phyloP scores from a whole-genome alignment of 1,284 basidiomycete genomes.

The Trichosporon coremiiforme region DNA sequence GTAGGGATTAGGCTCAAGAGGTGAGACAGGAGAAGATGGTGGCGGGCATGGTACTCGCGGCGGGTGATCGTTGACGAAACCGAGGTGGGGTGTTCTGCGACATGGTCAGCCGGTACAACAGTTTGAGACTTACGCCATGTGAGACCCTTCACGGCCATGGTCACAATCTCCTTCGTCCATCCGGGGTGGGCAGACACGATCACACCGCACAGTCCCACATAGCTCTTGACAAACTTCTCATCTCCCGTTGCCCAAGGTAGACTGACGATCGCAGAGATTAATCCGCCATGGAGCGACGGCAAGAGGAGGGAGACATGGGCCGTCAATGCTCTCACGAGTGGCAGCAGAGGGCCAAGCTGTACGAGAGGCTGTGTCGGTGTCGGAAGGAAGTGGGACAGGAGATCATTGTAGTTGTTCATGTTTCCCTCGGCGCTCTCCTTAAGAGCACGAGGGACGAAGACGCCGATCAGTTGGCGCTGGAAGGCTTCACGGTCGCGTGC shows the following conservation, averaged over 20 bases:
- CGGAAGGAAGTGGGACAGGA: slow-evolving; percentile 60
- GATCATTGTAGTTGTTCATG: slow-evolving; percentile 59
- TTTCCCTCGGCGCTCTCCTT: slow-evolving; percentile 52
- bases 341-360: slow-evolving; percentile 57
- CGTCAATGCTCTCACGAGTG: slow-evolving; percentile 64
- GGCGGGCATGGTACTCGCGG: slow-evolving; percentile 78
- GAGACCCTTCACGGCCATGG: slow-evolving; percentile 78
- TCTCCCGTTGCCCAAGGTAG: slow-evolving; percentile 90
- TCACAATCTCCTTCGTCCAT: slow-evolving; percentile 81
- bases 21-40: slow-evolving; percentile 82
- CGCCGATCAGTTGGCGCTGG: slow-evolving; percentile 53
- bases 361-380: slow-evolving; percentile 41
- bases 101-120: background rate
- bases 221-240: slow-evolving; percentile 75
- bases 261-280: slow-evolving; percentile 83
- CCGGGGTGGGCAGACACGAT: slow-evolving; percentile 91
- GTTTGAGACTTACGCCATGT: slow-evolving; percentile 72
- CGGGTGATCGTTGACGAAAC: slow-evolving; percentile 64
- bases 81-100: background rate
- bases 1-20: slow-evolving; percentile 88
- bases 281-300: slow-evolving; percentile 65
- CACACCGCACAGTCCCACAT: slow-evolving; percentile 85
- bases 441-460: slow-evolving; percentile 54
- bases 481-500: slow-evolving; percentile 47
- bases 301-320: slow-evolving; percentile 64